These are phyloP conservation scores for Eremomyces bilateralis DNA, from an alignment of 495 filamentous ascomycete genomes.

Conservation along the genomic window DNA sequence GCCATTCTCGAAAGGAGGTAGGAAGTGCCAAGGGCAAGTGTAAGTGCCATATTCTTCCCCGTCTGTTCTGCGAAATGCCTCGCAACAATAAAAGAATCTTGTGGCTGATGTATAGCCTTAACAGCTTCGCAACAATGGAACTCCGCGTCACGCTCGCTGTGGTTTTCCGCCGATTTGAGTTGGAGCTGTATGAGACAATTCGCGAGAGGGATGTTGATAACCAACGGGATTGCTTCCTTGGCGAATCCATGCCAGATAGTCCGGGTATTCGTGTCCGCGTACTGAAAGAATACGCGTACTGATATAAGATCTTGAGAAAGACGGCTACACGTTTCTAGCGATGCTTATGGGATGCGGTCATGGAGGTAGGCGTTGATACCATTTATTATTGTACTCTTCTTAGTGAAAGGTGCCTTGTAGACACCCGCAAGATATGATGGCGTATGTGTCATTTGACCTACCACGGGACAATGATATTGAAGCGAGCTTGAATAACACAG, in stretches of 20 bases:
- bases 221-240: background rate
- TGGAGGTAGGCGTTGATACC: too few relatives aligned
- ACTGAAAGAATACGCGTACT: too few relatives aligned
- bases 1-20: conserved; percentile 23
- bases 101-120: background rate
- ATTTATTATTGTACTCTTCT: too few relatives aligned
- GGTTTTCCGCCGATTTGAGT: background rate
- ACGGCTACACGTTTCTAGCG: too few relatives aligned
- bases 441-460: too few relatives aligned
- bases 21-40: conserved; percentile 28
- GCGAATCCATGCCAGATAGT: background rate
- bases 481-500: too few relatives aligned
- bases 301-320: too few relatives aligned
- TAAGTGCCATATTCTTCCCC: conserved; percentile 8
- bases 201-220: background rate
- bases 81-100: background rate
- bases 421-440: too few relatives aligned
- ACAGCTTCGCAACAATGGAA: background rate
- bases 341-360: too few relatives aligned
- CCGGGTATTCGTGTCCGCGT: background rate
- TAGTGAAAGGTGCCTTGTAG: too few relatives aligned
- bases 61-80: background rate
- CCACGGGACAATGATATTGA: too few relatives aligned
- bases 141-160: background rate
- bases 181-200: background rate